These are phyloP conservation scores for Aspergillus cejpii DNA, from an alignment of 2,329 filamentous ascomycete genomes.

Conservation along the genomic window DNA sequence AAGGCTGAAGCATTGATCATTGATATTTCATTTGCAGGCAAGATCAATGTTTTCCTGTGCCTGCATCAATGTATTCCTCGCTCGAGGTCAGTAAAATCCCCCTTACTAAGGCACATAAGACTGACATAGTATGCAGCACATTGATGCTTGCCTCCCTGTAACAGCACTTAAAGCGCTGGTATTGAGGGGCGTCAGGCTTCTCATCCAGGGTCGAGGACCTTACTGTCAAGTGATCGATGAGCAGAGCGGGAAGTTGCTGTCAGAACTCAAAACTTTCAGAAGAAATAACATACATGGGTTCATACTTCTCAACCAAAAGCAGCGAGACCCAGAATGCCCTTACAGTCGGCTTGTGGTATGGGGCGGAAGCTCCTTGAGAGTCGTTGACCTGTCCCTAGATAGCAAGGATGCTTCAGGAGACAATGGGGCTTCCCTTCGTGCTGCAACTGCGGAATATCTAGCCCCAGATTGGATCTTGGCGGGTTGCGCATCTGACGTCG, in stretches of 20 bases:
- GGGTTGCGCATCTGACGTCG: slow-evolving; percentile 41
- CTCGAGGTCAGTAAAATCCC: slow-evolving; percentile 26
- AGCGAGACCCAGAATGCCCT: slow-evolving; percentile 10
- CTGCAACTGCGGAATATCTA: slow-evolving; percentile 38
- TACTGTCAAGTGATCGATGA: slow-evolving; percentile 32
- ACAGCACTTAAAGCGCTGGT: slow-evolving; percentile 34
- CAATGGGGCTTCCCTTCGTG: slow-evolving; percentile 18
- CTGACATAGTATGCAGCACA: slow-evolving; percentile 30
- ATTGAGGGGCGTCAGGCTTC: slow-evolving; percentile 21
- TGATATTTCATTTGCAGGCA: slow-evolving; percentile 6
- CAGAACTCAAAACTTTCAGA: slow-evolving; percentile 29
- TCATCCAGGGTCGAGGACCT: slow-evolving; percentile 38
- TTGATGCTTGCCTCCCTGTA: slow-evolving; percentile 41
- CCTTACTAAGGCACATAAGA: slow-evolving; percentile 2
- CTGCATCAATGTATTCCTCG: slow-evolving; percentile 23
- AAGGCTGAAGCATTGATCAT: slow-evolving; percentile 6
- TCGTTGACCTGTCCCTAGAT: slow-evolving; percentile 29
- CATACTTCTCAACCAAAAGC: slow-evolving; percentile 20
- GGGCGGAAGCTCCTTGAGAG: slow-evolving; percentile 57
- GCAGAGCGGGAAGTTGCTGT: slow-evolving; percentile 23
- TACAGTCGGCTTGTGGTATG: slow-evolving; percentile 51
- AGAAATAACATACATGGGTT: slow-evolving; percentile 39
- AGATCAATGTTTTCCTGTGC: slow-evolving; percentile 13
- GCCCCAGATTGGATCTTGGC: slow-evolving; percentile 74
- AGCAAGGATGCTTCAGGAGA: slow-evolving; percentile 19